Evolutionary conservation across 1,139 yeast species (phyloP), one percentile per base, ranked within the genome.

Genomic region (Taphrina sp.): DNA sequence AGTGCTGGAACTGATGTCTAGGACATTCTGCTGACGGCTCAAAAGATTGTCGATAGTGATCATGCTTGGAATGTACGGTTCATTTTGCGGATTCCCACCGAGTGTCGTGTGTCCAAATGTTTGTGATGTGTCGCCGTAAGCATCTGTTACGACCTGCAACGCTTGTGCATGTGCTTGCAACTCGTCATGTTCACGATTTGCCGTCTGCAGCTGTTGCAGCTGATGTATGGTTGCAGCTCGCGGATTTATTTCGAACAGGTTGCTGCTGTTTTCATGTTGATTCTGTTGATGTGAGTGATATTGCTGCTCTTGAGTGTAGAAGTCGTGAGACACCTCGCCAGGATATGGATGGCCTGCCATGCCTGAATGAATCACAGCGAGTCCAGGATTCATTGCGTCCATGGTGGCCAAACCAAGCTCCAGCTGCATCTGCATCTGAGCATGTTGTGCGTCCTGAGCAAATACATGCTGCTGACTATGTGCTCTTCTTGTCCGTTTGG

Each of bases 1-100:
- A n/a, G n/a, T n/a, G n/a, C n/a, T n/a, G n/a, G n/a, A n/a, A n/a
- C n/a, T n/a, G n/a, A n/a, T n/a, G n/a, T n/a, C n/a, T 29, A 43
- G 29, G 16, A 14, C 47, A 16, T 43, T 36, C 23, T 43, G 47
- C 17, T 43, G 47, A 19, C 31, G 47, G 20, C 31, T 43, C 47
- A 43, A 29, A 22, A 43, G 47, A 19, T 43, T 43, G 38, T 43
- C 47, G n/a, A 43, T 43, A 10, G 47, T 43, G 28, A 43, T 43
- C 47, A 43, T 43, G 38, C 47, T 43, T 12, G 47, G 47, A 4
- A 43, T 38, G 12, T 43, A 43, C 1, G 47, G 47, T 14, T 43
- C 38, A 31, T 33, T 33, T 38, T 43, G 47, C 1, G 47, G 37
- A 12, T 20, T 22, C 1, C 35, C 3, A 5, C 28, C 45, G 35